Percentiles rank a stretch among this genome's conserved stretches.
These are phyloP conservation scores for Dioszegia hungarica DNA, from an alignment of 768 basidiomycete genomes.

Conservation along the genomic window DNA sequence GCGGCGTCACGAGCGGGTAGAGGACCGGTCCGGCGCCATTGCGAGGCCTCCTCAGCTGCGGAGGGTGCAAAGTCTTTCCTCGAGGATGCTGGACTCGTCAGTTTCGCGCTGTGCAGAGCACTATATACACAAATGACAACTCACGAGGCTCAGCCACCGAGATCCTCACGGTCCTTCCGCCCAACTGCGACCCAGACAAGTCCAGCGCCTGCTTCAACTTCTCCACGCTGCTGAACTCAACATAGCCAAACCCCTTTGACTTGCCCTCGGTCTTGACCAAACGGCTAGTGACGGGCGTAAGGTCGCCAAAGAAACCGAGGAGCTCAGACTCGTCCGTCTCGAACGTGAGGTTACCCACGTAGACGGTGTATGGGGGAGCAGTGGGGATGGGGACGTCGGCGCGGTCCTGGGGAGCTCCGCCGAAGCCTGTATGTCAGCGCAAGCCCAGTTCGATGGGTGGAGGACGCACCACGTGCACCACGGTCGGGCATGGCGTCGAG, in stretches of 20 bases:
- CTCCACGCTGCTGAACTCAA: conserved; percentile 85
- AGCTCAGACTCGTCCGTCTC: conserved; percentile 82
- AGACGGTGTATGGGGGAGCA: conserved; percentile 91
- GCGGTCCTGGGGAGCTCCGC: conserved; percentile 56
- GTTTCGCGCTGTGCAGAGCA: conserved; percentile 47
- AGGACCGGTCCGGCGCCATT: conserved; percentile 84
- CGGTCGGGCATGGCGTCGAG: conserved; percentile 48
- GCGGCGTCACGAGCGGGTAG: conserved; percentile 57
- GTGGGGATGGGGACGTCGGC: conserved; percentile 96
- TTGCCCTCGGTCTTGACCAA: conserved; percentile 84
- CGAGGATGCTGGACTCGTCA: conserved; percentile 23
- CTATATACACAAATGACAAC: no score
- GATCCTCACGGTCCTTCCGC: conserved; percentile 75
- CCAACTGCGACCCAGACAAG: conserved; percentile 65
- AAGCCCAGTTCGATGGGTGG: background rate
- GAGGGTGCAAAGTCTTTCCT: conserved; percentile 55
- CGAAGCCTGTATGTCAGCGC: conserved; percentile 20
- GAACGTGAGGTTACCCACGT: conserved; percentile 90
- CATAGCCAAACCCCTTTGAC: conserved; percentile 96
- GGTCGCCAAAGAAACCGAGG: conserved; percentile 64
- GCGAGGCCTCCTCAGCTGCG: conserved; percentile 72
- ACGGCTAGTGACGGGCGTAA: conserved; percentile 75
- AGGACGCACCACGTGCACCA: conserved; percentile 7
- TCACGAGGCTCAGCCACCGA: conserved; percentile 94
- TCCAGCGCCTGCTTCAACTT: conserved; percentile 76